phyloP scores from a whole-genome alignment of 1,284 basidiomycete genomes.

The Sporisorium reilianum region DNA sequence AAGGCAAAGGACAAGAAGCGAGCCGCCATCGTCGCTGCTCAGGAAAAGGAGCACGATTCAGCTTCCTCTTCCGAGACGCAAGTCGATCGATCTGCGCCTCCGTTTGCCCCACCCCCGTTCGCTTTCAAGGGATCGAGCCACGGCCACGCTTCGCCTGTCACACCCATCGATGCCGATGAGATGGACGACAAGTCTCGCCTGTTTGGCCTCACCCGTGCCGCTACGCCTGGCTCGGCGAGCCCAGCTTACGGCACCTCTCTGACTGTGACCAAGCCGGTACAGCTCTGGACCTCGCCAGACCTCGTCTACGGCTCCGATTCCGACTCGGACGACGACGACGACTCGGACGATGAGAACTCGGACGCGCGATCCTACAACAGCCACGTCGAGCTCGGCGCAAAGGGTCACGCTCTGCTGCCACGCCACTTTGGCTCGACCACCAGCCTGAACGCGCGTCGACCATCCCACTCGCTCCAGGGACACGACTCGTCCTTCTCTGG shows the following conservation, averaged over 20 bases:
- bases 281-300: slow-evolving; percentile 49
- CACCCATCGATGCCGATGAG: slow-evolving; percentile 29
- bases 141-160: slow-evolving; percentile 14
- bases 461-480: slow-evolving; percentile 12
- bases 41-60: slow-evolving; percentile 22
- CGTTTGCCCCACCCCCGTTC: slow-evolving; percentile 14
- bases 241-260: slow-evolving; percentile 7
- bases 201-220: slow-evolving; percentile 14
- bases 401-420: slow-evolving; percentile 15
- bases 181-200: slow-evolving; percentile 36
- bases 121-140: slow-evolving; percentile 8
- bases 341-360: slow-evolving; percentile 28
- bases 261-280: slow-evolving; percentile 19
- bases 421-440: slow-evolving; percentile 26
- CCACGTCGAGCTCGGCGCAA: slow-evolving; percentile 14
- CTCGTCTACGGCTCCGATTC: slow-evolving; percentile 50
- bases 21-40: slow-evolving; percentile 34
- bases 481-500: slow-evolving; percentile 13
- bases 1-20: slow-evolving; percentile 49
- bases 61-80: slow-evolving; percentile 9
- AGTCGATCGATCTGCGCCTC: slow-evolving; percentile 2
- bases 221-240: slow-evolving; percentile 23
- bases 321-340: slow-evolving; percentile 18
- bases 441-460: slow-evolving; percentile 6
- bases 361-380: slow-evolving; percentile 28